A percentile compares a stretch with the other conserved stretches of the same genome.
Conservation (phyloP, 495 filamentous ascomycete species). For the Trichoderma gamsii region DNA sequence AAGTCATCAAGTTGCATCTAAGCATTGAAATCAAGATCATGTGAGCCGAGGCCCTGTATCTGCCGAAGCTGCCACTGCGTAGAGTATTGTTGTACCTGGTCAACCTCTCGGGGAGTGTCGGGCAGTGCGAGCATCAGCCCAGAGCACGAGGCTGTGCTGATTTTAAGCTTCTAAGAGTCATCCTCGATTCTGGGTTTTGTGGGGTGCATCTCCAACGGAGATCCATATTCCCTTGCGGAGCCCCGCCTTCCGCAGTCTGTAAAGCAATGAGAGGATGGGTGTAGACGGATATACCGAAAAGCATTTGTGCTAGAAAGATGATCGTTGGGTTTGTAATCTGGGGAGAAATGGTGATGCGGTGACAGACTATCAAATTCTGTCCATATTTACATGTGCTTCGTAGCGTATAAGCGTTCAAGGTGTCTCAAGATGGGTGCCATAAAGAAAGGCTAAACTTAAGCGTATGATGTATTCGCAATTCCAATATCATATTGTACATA, state of each 20-base stretch:
- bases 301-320: neutral
- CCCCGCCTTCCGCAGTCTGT: neutral
- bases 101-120: neutral
- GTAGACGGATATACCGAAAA: neutral
- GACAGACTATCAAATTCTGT: neutral
- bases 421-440: neutral
- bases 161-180: conserved; percentile 6
- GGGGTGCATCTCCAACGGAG: neutral
- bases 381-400: too few relatives aligned
- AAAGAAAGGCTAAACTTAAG: too few relatives aligned
- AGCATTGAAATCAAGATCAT: neutral
- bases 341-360: neutral
- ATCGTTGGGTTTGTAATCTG: neutral
- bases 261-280: neutral
- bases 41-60: neutral
- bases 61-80: neutral
- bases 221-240: neutral
- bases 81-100: too few relatives aligned
- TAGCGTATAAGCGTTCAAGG: neutral
- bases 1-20: neutral
- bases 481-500: too few relatives aligned
- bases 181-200: neutral
- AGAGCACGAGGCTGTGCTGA: neutral
- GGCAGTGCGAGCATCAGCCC: neutral
- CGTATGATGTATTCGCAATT: too few relatives aligned